A percentile compares a stretch with the other conserved stretches of the same genome.
phyloP scores from a whole-genome alignment of 2,329 filamentous ascomycete species.

The Zymoseptoria brevis region DNA sequence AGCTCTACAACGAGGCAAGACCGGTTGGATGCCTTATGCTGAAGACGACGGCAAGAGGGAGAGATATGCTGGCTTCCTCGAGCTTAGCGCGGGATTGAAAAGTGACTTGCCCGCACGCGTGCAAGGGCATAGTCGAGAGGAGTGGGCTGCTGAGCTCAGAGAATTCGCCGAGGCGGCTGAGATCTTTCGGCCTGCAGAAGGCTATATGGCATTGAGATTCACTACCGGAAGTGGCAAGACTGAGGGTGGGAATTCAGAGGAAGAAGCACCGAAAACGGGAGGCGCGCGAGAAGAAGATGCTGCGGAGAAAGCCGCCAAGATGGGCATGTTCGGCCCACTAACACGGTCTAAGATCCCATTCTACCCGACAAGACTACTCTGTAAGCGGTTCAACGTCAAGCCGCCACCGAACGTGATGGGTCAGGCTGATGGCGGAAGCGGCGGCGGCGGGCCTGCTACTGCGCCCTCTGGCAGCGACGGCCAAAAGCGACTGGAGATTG shows the following conservation, averaged over 20 bases:
- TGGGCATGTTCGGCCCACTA: conserved; percentile 89
- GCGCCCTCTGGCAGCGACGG: conserved; percentile 31
- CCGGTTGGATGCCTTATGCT: conserved; percentile 72
- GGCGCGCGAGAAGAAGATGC: conserved; percentile 58
- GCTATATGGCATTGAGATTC: conserved; percentile 88
- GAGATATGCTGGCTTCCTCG: conserved; percentile 77
- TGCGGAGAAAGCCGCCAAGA: conserved; percentile 73
- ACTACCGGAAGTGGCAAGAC: conserved; percentile 55
- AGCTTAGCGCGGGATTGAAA: conserved; percentile 60
- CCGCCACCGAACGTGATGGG: conserved; percentile 55
- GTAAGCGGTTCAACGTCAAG: conserved; percentile 87
- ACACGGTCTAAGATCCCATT: conserved; percentile 67
- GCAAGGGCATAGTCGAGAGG: conserved; percentile 50
- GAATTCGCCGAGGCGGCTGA: conserved; percentile 68
- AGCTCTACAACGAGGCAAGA: conserved; percentile 42
- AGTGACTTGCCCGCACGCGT: conserved; percentile 51
- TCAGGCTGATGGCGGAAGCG: conserved; percentile 25
- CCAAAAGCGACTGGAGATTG: conserved; percentile 46
- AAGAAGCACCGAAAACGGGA: conserved; percentile 15
- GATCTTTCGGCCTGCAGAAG: conserved; percentile 87
- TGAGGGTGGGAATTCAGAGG: not conserved
- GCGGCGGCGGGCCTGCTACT: conserved; percentile 13
- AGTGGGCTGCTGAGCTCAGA: conserved; percentile 70
- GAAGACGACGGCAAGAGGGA: conserved; percentile 70
- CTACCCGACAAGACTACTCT: conserved; percentile 74